phyloP scores from a whole-genome alignment of 345 rosid species.

The Lenwebbia sp. region DNA sequence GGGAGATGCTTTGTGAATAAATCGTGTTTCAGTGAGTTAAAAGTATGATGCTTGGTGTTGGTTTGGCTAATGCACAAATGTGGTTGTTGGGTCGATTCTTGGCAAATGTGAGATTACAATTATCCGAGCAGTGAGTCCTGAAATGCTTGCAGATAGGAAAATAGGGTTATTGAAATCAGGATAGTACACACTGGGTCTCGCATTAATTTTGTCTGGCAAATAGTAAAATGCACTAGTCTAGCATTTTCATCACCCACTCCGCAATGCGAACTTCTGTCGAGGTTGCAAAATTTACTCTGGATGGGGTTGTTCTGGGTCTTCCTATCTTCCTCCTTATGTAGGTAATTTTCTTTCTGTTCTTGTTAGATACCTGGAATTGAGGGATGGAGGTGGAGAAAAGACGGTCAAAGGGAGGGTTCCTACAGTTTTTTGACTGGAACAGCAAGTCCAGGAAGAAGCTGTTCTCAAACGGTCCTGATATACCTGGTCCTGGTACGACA shows the following conservation, averaged over 20 bases:
- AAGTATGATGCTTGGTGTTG: neutral
- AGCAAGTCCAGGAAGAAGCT: slow-evolving; percentile 80
- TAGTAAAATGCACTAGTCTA: neutral
- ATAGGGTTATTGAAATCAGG: neutral
- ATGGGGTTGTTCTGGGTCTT: neutral
- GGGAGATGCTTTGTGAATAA: neutral
- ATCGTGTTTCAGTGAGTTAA: neutral
- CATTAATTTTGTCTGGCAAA: neutral
- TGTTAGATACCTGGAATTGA: slow-evolving; percentile 15
- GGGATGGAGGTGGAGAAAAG: slow-evolving; percentile 63
- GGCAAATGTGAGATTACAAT: neutral
- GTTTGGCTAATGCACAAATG: neutral
- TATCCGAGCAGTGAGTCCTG: neutral
- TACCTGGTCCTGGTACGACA: slow-evolving; percentile 36
- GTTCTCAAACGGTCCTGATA: slow-evolving; percentile 31
- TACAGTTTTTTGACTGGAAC: slow-evolving; percentile 78
- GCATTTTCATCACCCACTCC: too few species aligned
- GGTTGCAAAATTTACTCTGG: neutral
- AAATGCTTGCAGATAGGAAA: neutral
- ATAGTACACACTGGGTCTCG: neutral
- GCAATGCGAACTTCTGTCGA: neutral
- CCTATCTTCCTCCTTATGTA: neutral
- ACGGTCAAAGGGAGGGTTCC: slow-evolving; percentile 59
- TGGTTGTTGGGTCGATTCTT: neutral
- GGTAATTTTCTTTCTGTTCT: neutral